Base-by-base conservation (phyloP, 306 rosid genomes). In the Fragaria ananassa region DNA sequence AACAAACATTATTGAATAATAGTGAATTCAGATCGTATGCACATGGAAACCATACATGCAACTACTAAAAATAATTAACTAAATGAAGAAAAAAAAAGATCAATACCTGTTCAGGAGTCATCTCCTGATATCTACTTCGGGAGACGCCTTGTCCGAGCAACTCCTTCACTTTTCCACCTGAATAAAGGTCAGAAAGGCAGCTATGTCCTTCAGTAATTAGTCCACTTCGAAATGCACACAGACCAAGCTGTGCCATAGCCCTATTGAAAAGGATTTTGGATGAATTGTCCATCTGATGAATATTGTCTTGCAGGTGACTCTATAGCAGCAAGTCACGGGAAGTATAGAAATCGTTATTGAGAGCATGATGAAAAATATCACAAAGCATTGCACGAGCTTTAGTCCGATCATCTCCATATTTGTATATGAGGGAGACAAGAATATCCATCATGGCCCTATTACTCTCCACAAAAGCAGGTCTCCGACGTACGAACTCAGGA, bases 311-410 rank as follows among this genome's bases (percentile, higher is more conserved):
- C 86, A 95, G 79, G 77, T 95, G 98, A 83, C 99, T 92, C 99
- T 89, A 90, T 23, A 92, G 91, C 61, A 95, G 81, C 77, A 95
- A 86, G 74, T 92, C 97, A 34, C 97, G 95, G 57, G 99, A 80
- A 46, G 84, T 68, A 12, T 90, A 76, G 82, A 92, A 95, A 83
- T 95, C 97, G 15, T 95, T 90, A 69, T 74, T 84, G 67, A 95
- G 91, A 46, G 97, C 96, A 77, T 95, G 97, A 70, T 92, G 92
- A 80, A 92, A 95, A 79, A 90, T 92, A 84, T 95, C 97, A 81
- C 99, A 95, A 27, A 95, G 97, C 99, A 95, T 88, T 34, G 97
- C 97, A 3, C 96, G 92, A 39, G 97, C 97, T 81, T 90, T 95
- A 15, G 96, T 92, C 74, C 98, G 85, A 85, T 90, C 98, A 27